Percentiles rank a stretch among this genome's conserved stretches.
These are phyloP conservation scores for Lepidium africanum DNA, from an alignment of 345 rosid species.

Conservation along the genomic window DNA sequence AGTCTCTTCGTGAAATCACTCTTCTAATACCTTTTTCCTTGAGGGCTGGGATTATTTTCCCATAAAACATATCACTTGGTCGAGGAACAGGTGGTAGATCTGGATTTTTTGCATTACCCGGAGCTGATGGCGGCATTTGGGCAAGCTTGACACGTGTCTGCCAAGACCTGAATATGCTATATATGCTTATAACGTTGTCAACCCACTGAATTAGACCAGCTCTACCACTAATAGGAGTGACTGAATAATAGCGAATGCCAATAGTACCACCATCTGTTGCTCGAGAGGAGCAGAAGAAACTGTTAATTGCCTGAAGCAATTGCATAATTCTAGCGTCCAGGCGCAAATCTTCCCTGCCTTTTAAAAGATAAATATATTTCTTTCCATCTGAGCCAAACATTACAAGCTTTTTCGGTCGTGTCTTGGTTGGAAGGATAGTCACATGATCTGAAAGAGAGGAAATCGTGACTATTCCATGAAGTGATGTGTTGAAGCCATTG, in stretches of 20 bases:
- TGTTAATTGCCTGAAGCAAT: slow-evolving; percentile 79
- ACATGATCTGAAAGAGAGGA: slow-evolving; percentile 69
- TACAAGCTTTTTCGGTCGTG: slow-evolving; percentile 86
- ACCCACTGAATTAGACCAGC: slow-evolving; percentile 98
- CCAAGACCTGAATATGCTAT: slow-evolving; percentile 83
- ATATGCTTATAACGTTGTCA: slow-evolving; percentile 77
- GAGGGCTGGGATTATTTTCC: slow-evolving; percentile 93
- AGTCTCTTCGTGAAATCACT: slow-evolving; percentile 91
- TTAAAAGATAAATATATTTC: slow-evolving; percentile 70
- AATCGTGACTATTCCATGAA: slow-evolving; percentile 60
- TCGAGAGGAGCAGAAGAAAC: slow-evolving; percentile 53
- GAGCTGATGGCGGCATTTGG: slow-evolving; percentile 45
- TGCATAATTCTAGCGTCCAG: slow-evolving; percentile 99
- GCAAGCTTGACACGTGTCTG: slow-evolving; percentile 74
- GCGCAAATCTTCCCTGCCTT: slow-evolving; percentile 94
- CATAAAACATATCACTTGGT: slow-evolving; percentile 97
- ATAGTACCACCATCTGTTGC: slow-evolving; percentile 42
- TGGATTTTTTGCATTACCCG: slow-evolving; percentile 44
- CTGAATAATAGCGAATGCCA: slow-evolving; percentile 74
- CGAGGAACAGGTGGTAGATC: slow-evolving; percentile 77
- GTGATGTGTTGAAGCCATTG: slow-evolving; percentile 32
- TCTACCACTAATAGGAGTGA: slow-evolving; percentile 89
- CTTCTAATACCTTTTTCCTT: slow-evolving; percentile 92
- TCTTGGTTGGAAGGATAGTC: slow-evolving; percentile 75
- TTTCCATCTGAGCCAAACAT: slow-evolving; percentile 89